A percentile compares a stretch with the other conserved stretches of the same genome.
Conservation (phyloP, 192 early-diverging fungal genomes). For the Lobosporangium transversale region DNA sequence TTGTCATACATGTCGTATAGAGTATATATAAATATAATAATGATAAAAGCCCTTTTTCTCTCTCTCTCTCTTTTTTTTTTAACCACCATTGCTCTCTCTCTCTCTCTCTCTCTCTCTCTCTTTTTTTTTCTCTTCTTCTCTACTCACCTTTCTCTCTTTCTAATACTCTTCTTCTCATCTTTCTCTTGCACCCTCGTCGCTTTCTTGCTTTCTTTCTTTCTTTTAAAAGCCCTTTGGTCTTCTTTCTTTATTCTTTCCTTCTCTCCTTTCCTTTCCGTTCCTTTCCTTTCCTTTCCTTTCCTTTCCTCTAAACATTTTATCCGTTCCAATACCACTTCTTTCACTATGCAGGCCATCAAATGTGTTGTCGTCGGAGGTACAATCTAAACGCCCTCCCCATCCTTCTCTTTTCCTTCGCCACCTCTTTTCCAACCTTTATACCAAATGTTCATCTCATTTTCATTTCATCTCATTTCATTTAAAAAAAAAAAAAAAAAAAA, state of each 20-base stretch:
- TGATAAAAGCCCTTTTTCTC: background rate
- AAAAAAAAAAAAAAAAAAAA: too few relatives aligned
- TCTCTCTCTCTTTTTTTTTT: background rate
- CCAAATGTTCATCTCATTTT: background rate
- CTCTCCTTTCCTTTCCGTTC: background rate
- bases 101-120: too few relatives aligned
- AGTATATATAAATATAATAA: too few relatives aligned
- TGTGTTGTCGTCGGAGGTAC: conserved; percentile 45
- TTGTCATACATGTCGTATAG: too few relatives aligned
- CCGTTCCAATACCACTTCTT: background rate
- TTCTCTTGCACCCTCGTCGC: background rate
- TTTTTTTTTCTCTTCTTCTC: too few relatives aligned
- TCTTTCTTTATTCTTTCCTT: background rate
- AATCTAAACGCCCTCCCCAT: too few relatives aligned
- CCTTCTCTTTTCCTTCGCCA: background rate
- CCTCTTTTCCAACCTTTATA: background rate
- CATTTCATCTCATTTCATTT: too few relatives aligned
- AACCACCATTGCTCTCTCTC: too few relatives aligned
- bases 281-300: background rate
- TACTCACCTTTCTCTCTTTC: too few relatives aligned
- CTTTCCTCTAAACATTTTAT: background rate
- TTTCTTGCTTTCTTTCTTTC: too few relatives aligned
- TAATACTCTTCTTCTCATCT: background rate
- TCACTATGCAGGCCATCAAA: conserved; percentile 41
- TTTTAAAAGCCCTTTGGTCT: too few relatives aligned